Conservation (phyloP, 2,329 filamentous ascomycete genomes). For the Alternaria sp. region DNA sequence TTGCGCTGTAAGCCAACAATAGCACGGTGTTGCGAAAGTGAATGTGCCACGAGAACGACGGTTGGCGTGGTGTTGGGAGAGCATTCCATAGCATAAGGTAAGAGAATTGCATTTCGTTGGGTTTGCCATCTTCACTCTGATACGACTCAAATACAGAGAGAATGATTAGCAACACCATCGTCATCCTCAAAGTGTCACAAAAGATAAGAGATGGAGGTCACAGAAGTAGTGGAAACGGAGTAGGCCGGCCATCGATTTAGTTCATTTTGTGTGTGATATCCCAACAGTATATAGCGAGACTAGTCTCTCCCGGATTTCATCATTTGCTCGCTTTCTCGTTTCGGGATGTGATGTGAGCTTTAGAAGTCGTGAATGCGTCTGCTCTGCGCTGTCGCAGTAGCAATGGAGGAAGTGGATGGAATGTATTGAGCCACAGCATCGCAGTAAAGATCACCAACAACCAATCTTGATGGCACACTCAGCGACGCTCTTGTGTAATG, state of each 20-base stretch:
- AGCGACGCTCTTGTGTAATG: neutral
- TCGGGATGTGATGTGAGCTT: neutral
- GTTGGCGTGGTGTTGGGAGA: neutral
- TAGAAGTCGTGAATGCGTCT: neutral
- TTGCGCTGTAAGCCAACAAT: conserved; percentile 13
- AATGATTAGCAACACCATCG: neutral
- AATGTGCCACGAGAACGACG: neutral
- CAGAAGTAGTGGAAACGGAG: neutral
- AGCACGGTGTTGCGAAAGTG: neutral
- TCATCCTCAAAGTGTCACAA: neutral
- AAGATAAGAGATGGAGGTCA: neutral
- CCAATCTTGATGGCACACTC: neutral
- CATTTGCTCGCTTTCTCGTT: neutral
- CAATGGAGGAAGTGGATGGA: neutral
- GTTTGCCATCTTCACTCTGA: neutral
- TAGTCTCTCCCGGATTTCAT: neutral
- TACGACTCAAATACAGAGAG: neutral
- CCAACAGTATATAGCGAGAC: neutral
- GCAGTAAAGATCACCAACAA: neutral
- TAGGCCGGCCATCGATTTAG: neutral
- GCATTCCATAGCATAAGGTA: neutral
- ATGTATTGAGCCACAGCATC: neutral
- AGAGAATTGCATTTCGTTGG: neutral
- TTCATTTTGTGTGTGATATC: neutral
- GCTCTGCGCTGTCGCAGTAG: neutral